Percentiles rank a stretch among this genome's conserved stretches.
These are phyloP conservation scores for Crithidia sp. DNA, from an alignment of 208 protist species.

Conservation along the genomic window DNA sequence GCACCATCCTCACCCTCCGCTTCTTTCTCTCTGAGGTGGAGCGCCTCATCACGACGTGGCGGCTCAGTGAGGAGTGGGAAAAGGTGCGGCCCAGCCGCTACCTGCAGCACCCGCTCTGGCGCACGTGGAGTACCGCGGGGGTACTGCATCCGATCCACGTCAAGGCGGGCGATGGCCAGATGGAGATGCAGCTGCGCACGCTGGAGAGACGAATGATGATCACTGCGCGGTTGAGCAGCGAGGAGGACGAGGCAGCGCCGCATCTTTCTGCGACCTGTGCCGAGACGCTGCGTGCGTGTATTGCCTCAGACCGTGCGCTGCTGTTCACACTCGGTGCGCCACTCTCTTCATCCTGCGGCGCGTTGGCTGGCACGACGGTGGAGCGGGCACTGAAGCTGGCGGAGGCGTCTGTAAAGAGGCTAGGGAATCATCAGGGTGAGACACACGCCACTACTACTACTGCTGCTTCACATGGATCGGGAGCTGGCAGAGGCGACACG, in stretches of 20 bases:
- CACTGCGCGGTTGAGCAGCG: background rate
- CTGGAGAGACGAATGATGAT: conserved; percentile 14
- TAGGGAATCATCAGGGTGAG: too few species aligned
- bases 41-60: conserved; percentile 54
- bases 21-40: conserved; percentile 55
- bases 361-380: background rate
- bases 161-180: conserved; percentile 26
- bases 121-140: conserved; percentile 24
- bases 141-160: conserved; percentile 32
- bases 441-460: too few species aligned
- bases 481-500: too few species aligned
- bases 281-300: background rate
- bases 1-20: conserved; percentile 30
- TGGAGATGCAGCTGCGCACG: conserved; percentile 34
- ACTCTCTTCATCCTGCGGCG: conserved; percentile 1
- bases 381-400: conserved; percentile 15
- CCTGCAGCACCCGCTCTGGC: conserved; percentile 44
- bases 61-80: conserved; percentile 54
- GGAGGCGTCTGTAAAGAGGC: background rate
- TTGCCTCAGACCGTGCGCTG: background rate
- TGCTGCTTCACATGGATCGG: too few species aligned
- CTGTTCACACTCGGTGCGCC: conserved; percentile 20
- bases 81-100: conserved; percentile 30
- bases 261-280: background rate
- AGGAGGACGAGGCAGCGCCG: background rate